Base-by-base conservation (phyloP, 2,329 filamentous ascomycete species). In the Pseudocercospora macadamiae region DNA sequence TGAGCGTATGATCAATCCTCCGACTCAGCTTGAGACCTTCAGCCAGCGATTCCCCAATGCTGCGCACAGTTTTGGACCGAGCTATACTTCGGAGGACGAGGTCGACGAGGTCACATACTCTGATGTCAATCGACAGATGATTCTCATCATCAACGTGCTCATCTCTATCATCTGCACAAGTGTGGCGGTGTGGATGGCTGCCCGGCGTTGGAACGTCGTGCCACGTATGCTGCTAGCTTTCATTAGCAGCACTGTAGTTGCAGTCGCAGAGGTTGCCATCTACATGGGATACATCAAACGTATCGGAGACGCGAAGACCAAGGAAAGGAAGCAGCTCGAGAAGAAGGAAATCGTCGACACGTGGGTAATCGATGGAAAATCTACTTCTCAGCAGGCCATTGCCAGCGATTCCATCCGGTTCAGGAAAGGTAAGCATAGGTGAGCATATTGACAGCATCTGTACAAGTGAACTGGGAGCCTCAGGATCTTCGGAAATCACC, bases 111-210 rank as follows among this genome's bases (percentile, higher is more conserved):
- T 89, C 2, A 87, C 86, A 2, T 87, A 87, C 63, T 82, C 84
- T 32, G 90, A 95, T 60, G 81, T 95, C 1, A 89, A 93, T 71
- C 82, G 89, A n/a, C 91, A 95, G 69, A 77, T 95, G 57, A 87
- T 89, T 39, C 80, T 97, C 6, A 91, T 97, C 52, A 82, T 96
- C 68, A 99, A 97, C 73, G 91, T 97, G 51, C 77, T 97, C 36
- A 81, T 96, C 54, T 96, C 91, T 52, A 89, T 97, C 54, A 78
- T 93, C 2, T 90, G 93, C 44, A 89, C 89, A 51, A 89, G 86
- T 2, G 86, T 83, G 2, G 90, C 89, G 6, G 82, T 95, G 30
- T 95, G 90, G 90, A 81, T 92, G n/a, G 83, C 83, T 14, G 88
- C 88, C 1, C 81, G 86, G 51, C 90, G 89, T 82, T 93, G 89